These are phyloP conservation scores for Geotrichum restrictum DNA, from an alignment of 1,139 yeast genomes.

Conservation along the genomic window DNA sequence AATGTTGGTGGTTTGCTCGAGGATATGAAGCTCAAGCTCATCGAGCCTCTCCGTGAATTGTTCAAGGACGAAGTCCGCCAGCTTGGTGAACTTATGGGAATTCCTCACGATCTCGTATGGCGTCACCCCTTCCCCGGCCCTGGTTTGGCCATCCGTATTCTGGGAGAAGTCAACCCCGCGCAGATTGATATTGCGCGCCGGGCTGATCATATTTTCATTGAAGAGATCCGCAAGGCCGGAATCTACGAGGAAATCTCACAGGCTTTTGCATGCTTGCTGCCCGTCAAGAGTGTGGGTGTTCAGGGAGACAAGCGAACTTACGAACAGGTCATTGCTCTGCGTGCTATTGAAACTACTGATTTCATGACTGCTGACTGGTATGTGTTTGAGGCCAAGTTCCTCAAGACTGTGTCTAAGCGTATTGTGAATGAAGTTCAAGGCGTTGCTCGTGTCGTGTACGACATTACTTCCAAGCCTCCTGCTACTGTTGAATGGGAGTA, in stretches of 20 bases:
- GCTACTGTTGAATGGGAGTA: slow-evolving; percentile 99
- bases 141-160: slow-evolving; percentile 96
- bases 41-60: slow-evolving; percentile 96
- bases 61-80: slow-evolving; percentile 98
- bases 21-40: slow-evolving; percentile 95
- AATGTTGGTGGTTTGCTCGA: slow-evolving; percentile 97
- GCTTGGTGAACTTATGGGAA: slow-evolving; percentile 89
- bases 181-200: slow-evolving; percentile 96
- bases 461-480: slow-evolving; percentile 97
- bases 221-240: slow-evolving; percentile 91
- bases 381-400: slow-evolving; percentile 86
- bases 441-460: slow-evolving; percentile 98
- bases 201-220: slow-evolving; percentile 93
- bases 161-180: slow-evolving; percentile 90
- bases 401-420: slow-evolving; percentile 90
- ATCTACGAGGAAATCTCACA: slow-evolving; percentile 89
- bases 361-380: slow-evolving; percentile 99
- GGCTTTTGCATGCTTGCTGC: slow-evolving; percentile 94
- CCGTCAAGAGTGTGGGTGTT: slow-evolving; percentile 98
- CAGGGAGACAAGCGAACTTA: slow-evolving; percentile 99
- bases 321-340: slow-evolving; percentile 96
- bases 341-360: slow-evolving; percentile 96
- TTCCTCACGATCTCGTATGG: slow-evolving; percentile 96
- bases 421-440: slow-evolving; percentile 98
- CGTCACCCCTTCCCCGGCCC: slow-evolving; percentile 99